Evolutionary conservation across 202 grass and related monocot genomes (phyloP).

Genomic region (Setaria viridis): DNA sequence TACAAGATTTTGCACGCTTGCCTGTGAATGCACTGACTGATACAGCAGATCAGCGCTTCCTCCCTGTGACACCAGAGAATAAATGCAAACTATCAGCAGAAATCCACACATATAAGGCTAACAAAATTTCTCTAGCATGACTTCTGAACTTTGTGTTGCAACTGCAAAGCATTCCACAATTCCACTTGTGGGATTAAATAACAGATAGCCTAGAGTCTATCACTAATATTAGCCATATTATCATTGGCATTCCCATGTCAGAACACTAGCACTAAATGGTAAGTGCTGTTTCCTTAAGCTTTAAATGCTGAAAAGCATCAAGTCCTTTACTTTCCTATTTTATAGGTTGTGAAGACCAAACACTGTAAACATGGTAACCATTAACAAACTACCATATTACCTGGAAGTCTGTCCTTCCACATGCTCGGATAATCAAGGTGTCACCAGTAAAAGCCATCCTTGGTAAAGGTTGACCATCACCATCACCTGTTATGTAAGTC

Average conservation of each 20-base stretch:
- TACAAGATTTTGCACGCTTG: constrained; percentile 49
- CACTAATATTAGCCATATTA: not conserved
- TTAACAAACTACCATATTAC: constrained; percentile 42
- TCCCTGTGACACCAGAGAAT: constrained; percentile 61
- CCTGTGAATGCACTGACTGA: constrained; percentile 97
- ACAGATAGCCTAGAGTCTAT: not conserved
- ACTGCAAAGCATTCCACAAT: not conserved
- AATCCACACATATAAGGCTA: not conserved
- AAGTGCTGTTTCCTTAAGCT: not conserved
- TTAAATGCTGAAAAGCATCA: not conserved
- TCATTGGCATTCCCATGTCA: not conserved
- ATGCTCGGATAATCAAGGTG: constrained; percentile 84
- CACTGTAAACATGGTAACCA: constrained; percentile 12
- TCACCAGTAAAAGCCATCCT: constrained; percentile 98
- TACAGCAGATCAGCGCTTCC: constrained; percentile 83
- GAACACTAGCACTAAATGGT: not conserved
- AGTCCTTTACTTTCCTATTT: constrained; percentile 12
- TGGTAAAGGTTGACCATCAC: constrained; percentile 73
- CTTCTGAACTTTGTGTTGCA: constrained; percentile 15
- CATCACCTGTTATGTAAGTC: constrained; percentile 93
- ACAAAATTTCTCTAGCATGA: constrained; percentile 28
- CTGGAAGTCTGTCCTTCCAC: constrained; percentile 99
- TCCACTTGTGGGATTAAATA: not conserved
- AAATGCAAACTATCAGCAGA: constrained; percentile 25
- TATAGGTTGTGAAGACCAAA: not conserved